Evolutionary conservation across 345 rosid species (phyloP).

Genomic region (Carallia pectinifolia): DNA sequence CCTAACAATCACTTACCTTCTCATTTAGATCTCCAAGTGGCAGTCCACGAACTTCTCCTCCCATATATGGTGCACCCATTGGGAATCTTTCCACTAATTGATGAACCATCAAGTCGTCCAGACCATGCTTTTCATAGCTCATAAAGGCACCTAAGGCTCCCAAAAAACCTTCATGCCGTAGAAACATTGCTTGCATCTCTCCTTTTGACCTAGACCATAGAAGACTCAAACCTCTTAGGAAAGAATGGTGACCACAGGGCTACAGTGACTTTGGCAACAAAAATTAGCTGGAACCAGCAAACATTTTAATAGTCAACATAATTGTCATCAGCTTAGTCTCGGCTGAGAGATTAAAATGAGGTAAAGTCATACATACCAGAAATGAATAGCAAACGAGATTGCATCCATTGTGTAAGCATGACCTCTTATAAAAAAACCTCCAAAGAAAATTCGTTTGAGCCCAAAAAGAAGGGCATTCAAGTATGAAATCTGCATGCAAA

Average conservation of each 20-base stretch:
- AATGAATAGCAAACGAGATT: conserved; percentile 93
- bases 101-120: too few relatives aligned
- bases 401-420: conserved; percentile 99
- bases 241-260: too few relatives aligned
- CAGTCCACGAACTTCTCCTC: too few relatives aligned
- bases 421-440: conserved; percentile 95
- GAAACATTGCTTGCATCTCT: conserved; percentile 90
- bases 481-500: conserved; percentile 62
- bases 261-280: conserved; percentile 2
- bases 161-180: conserved; percentile 22
- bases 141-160: too few relatives aligned
- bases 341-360: background rate
- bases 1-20: too few relatives aligned
- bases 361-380: conserved; percentile 52
- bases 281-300: conserved; percentile 9
- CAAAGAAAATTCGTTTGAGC: conserved; percentile 84
- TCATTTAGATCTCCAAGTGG: too few relatives aligned
- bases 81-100: too few relatives aligned
- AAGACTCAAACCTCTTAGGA: too few relatives aligned
- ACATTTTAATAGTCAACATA: background rate
- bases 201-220: conserved; percentile 68
- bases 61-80: too few relatives aligned
- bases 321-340: conserved; percentile 8
- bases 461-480: conserved; percentile 95
- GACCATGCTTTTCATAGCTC: too few relatives aligned